Evolutionary conservation across 73 alveolate genomes (phyloP), one percentile per base, ranked within the genome.

Genomic region (Halteria grandinella): DNA sequence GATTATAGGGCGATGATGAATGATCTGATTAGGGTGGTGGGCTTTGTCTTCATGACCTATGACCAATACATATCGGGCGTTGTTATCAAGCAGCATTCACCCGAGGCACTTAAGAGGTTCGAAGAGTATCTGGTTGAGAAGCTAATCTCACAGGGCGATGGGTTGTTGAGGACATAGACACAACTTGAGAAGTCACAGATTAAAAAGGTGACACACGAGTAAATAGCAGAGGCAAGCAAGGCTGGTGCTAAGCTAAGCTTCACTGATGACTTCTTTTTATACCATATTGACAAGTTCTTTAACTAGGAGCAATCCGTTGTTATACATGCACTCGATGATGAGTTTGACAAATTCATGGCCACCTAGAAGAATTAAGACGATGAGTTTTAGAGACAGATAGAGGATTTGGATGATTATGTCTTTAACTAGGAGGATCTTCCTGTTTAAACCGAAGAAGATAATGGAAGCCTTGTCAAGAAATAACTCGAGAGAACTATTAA

Each of bases 281-380:
- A 25, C 2, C 43, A 44, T 25, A 45, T 66, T 12, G 80, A 66
- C 32, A 66, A 66, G 47, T 66, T 66, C 23, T 66, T 66, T 31
- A 41, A 63, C 3, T 29, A 25, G 14, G 80, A 66, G 24, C 18
- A 39, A 1, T 14, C 29, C 7, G 69, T 44, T 24, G 66, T 66
- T 17, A 23, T 41, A 11, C 66, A 45, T 1, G 50, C 63, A 14
- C 20, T 66, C 1, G 80, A 66, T 66, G 36, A 66, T 47, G 80
- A 66, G 47, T 66, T 29, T 45, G 63, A 66, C 10, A 21, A 47
- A 47, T 66, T 36, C 24, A 20, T 44, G 41, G 80, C 20, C 12
- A 5, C 20, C 24, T 47, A 66, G 51, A 66, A 44, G 37, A 45
- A 44, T 45, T 23, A 66, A 12, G 32, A 21, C 3, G 6, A 44